Percentiles rank a stretch among this genome's conserved stretches.
These are phyloP conservation scores for Buxus sempervirens DNA, from an alignment of 164 flowering plant species.

Conservation along the genomic window DNA sequence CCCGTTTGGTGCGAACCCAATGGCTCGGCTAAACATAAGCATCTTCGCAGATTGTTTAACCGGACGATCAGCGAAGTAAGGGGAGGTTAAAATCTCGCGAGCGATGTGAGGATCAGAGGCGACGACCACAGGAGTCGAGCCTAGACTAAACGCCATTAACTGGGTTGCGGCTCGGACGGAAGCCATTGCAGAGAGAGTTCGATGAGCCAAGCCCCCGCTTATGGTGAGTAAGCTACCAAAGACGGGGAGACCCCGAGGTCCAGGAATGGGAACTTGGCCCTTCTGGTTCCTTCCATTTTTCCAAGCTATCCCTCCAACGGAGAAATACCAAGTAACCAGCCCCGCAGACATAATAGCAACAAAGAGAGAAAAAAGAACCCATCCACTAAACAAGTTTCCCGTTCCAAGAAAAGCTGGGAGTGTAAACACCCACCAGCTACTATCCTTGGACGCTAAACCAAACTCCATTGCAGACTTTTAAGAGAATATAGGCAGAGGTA, in stretches of 20 bases:
- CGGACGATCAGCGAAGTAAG: conserved; percentile 44
- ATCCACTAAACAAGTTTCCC: conserved; percentile 1
- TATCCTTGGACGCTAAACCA: conserved; percentile 15
- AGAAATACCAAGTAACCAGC: conserved; percentile 6
- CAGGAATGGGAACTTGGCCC: conserved; percentile 10
- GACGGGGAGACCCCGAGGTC: conserved; percentile 15
- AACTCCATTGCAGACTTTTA: not conserved
- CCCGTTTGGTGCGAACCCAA: conserved; percentile 53
- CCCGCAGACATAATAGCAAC: not conserved
- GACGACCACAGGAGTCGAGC: conserved; percentile 35
- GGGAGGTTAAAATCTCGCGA: conserved; percentile 31
- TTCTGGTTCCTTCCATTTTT: not conserved
- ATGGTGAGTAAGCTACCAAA: conserved; percentile 14
- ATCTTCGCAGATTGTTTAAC: conserved; percentile 39
- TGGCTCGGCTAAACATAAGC: conserved; percentile 44
- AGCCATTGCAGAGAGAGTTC: conserved; percentile 15
- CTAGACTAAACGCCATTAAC: conserved; percentile 47
- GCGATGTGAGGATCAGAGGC: conserved; percentile 37
- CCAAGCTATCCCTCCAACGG: conserved; percentile 13
- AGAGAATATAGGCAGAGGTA: too few relatives aligned
- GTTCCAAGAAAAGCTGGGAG: conserved; percentile 28
- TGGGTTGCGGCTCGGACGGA: conserved; percentile 4
- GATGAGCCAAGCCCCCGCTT: conserved; percentile 18
- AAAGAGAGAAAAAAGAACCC: conserved; percentile 10
- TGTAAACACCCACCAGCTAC: conserved; percentile 28